phyloP scores from a whole-genome alignment of 1,139 yeast genomes.

The Taphrina populina region DNA sequence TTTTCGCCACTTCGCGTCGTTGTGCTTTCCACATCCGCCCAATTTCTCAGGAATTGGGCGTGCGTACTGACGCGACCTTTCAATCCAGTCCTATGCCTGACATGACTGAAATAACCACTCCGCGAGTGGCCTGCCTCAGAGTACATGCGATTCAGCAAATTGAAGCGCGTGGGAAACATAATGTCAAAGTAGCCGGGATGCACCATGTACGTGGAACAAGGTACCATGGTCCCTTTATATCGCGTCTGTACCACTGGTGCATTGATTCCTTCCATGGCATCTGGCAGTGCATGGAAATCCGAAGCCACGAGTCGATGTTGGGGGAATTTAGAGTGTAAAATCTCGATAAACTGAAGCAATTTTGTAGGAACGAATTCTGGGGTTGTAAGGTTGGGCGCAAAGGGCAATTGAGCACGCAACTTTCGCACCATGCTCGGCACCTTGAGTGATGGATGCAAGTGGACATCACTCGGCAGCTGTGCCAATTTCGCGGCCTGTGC shows the following conservation, averaged over 20 bases:
- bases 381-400: conserved; percentile 65
- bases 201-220: conserved; percentile 72
- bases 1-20: conserved; percentile 76
- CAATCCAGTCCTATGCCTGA: conserved; percentile 50
- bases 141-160: conserved; percentile 61
- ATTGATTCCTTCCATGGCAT: conserved; percentile 62
- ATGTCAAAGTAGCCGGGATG: conserved; percentile 79
- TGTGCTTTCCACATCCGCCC: conserved; percentile 72
- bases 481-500: conserved; percentile 48
- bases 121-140: conserved; percentile 48
- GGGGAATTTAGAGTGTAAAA: conserved; percentile 67
- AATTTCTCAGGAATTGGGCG: conserved; percentile 60
- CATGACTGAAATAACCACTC: conserved; percentile 28
- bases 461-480: background rate
- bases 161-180: conserved; percentile 81
- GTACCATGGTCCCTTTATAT: conserved; percentile 64
- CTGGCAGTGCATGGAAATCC: conserved; percentile 68
- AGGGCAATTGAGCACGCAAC: conserved; percentile 53
- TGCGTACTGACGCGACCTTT: conserved; percentile 59
- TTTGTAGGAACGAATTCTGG: conserved; percentile 84
- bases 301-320: conserved; percentile 70
- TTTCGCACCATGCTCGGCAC: conserved; percentile 45
- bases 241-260: conserved; percentile 81
- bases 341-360: conserved; percentile 63
- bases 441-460: conserved; percentile 18